Conservation (phyloP, 1,139 yeast genomes). For the Groenewaldozyma auringiensis region DNA sequence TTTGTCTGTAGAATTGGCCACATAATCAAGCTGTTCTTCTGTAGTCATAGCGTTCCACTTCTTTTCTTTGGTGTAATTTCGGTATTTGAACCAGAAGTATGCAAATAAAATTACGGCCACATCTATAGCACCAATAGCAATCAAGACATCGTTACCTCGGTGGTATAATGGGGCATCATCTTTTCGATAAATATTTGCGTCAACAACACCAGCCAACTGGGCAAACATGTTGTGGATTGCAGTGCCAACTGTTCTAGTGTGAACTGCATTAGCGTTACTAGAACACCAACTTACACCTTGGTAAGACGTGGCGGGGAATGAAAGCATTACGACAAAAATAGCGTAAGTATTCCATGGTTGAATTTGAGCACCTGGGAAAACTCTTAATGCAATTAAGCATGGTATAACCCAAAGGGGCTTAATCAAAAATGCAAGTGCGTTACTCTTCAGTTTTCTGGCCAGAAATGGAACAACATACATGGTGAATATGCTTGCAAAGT, state of each 20-base stretch:
- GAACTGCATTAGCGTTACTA: constrained; percentile 51
- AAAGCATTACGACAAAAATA: constrained; percentile 38
- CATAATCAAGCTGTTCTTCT: constrained; percentile 43
- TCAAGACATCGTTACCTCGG: constrained; percentile 44
- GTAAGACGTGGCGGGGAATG: constrained; percentile 27
- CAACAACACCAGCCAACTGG: constrained; percentile 47
- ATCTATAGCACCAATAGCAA: constrained; percentile 34
- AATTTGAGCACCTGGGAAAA: constrained; percentile 42
- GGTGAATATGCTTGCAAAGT: constrained; percentile 26
- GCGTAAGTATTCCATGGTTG: constrained; percentile 47
- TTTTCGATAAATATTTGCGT: constrained; percentile 48
- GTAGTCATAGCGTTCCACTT: constrained; percentile 43
- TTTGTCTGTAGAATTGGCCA: constrained; percentile 37
- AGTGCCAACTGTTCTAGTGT: constrained; percentile 52
- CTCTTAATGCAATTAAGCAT: constrained; percentile 38
- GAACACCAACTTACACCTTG: constrained; percentile 41
- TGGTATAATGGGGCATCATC: constrained; percentile 53
- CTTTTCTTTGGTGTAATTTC: constrained; percentile 40
- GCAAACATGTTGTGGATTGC: constrained; percentile 57
- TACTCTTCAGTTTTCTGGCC: constrained; percentile 35
- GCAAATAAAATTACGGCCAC: constrained; percentile 18
- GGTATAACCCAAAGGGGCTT: constrained; percentile 37
- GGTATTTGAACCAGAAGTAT: constrained; percentile 37
- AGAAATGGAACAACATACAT: constrained; percentile 37
- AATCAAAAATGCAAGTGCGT: constrained; percentile 31